Evolutionary conservation across 1,284 basidiomycete genomes (phyloP).

Genomic region (Polyporus tsugae): DNA sequence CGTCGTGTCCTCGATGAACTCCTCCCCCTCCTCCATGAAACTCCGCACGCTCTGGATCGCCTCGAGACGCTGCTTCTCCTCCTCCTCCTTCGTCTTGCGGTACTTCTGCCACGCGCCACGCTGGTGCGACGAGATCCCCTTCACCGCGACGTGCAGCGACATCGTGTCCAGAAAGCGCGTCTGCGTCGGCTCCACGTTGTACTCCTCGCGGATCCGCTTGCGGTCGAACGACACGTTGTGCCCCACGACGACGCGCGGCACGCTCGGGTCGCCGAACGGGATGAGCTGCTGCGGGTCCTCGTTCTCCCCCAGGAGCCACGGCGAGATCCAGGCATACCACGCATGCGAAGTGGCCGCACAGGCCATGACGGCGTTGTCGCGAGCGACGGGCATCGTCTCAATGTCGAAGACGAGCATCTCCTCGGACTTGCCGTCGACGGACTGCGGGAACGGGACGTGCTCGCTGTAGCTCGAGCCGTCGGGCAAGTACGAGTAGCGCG

Average conservation of each 20-base stretch:
- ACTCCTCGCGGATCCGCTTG: constrained; percentile 87
- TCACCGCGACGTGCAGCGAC: constrained; percentile 93
- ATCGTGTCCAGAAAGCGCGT: constrained; percentile 96
- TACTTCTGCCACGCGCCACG: constrained; percentile 93
- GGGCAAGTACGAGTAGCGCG: constrained; percentile 74
- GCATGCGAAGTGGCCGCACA: constrained; percentile 84
- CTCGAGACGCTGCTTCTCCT: constrained; percentile 62
- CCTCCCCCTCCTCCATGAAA: constrained; percentile 56
- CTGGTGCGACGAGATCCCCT: constrained; percentile 95
- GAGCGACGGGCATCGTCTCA: constrained; percentile 89
- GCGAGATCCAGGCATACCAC: constrained; percentile 98
- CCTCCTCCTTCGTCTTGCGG: constrained; percentile 67
- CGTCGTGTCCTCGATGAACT: constrained; percentile 50
- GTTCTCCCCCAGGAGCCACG: constrained; percentile 85
- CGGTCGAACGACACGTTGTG: constrained; percentile 98
- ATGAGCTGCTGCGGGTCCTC: constrained; percentile 77
- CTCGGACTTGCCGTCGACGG: constrained; percentile 65
- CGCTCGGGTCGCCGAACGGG: constrained; percentile 65
- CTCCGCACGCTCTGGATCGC: constrained; percentile 62
- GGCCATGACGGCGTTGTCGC: constrained; percentile 89
- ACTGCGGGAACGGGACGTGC: constrained; percentile 67
- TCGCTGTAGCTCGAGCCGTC: constrained; percentile 76
- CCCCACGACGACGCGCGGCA: constrained; percentile 81
- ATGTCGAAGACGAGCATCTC: constrained; percentile 91
- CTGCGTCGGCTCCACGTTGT: constrained; percentile 71